These are phyloP conservation scores for Pseudogymnoascus sp. DNA, from an alignment of 2,329 filamentous ascomycete species.

Conservation along the genomic window DNA sequence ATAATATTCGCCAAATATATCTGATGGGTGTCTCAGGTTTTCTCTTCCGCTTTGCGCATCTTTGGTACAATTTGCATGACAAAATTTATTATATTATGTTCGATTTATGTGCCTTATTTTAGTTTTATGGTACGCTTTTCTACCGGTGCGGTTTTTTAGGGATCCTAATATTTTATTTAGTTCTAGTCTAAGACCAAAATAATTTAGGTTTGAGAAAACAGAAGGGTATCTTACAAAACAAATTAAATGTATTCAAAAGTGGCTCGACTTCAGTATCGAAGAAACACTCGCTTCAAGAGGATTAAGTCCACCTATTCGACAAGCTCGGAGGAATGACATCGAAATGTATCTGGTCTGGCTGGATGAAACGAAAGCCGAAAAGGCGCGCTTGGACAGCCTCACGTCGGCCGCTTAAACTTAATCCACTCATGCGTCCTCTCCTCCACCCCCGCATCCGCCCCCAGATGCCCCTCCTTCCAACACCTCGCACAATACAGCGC, in stretches of 20 bases:
- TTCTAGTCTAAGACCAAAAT: too few relatives aligned
- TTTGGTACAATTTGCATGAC: too few relatives aligned
- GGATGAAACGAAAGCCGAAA: not conserved
- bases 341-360: not conserved
- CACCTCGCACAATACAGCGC: conserved; percentile 65
- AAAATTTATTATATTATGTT: too few relatives aligned
- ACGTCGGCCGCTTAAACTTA: not conserved
- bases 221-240: not conserved
- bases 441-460: conserved; percentile 60
- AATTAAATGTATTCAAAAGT: not conserved
- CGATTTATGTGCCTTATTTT: too few relatives aligned
- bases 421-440: conserved; percentile 63
- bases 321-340: not conserved
- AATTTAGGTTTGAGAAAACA: too few relatives aligned
- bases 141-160: too few relatives aligned
- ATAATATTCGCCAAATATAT: not conserved
- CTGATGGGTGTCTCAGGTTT: too few relatives aligned
- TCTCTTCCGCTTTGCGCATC: too few relatives aligned
- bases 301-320: not conserved
- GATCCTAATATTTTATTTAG: too few relatives aligned
- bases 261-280: not conserved
- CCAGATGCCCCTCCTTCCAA: conserved; percentile 74
- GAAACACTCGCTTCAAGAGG: not conserved
- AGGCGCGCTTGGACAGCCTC: not conserved
- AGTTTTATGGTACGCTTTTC: too few relatives aligned